Evolutionary conservation across 1,284 basidiomycete genomes (phyloP), one percentile per base, ranked within the genome.

Genomic region (Testicularia cyperi): DNA sequence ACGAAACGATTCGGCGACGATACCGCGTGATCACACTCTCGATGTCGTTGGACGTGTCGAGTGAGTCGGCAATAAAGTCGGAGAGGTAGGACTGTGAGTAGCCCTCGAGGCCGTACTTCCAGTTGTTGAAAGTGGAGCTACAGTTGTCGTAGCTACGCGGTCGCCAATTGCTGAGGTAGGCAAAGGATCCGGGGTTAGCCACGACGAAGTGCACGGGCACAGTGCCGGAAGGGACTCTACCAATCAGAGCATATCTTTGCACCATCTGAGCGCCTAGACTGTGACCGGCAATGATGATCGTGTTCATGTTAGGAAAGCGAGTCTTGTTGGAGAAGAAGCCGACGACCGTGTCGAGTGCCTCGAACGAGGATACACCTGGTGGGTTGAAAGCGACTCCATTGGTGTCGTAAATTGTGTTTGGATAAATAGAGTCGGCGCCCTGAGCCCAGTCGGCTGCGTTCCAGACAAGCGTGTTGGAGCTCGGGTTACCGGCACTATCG

Each of bases 191-290:
- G 1, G 66, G 66, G 29, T 68, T 68, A n/a, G 63, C 63, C 6
- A 68, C 37, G 21, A 64, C 54, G 38, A 66, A 68, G 38, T 68
- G 66, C 6, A 68, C 66, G 4, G 63, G 58, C 3, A 64, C 49
- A 0, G 30, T 42, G 5, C 41, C 46, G 2, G 44, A 48, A 1
- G 66, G 66, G 2, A 68, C 54, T 2, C 45, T 41, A 7, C 66
- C 66, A 3, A 68, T 47, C 2, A 66, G 27, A 1, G 66, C 66
- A 26, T 68, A 68, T 0, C 66, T 37, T 27, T 68, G 66, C 4
- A 42, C 66, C 44, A 63, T 55, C 36, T 68, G 64, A 5, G 49
- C 62, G 16, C 65, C 63, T 2, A 66, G 18, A 19, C 63, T 57
- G 23, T 65, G 62, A 0, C 64, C 64, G 6, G 58, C 62, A 20